These are phyloP conservation scores for Volvariella volvacea DNA, from an alignment of 1,284 basidiomycete genomes.

Conservation along the genomic window DNA sequence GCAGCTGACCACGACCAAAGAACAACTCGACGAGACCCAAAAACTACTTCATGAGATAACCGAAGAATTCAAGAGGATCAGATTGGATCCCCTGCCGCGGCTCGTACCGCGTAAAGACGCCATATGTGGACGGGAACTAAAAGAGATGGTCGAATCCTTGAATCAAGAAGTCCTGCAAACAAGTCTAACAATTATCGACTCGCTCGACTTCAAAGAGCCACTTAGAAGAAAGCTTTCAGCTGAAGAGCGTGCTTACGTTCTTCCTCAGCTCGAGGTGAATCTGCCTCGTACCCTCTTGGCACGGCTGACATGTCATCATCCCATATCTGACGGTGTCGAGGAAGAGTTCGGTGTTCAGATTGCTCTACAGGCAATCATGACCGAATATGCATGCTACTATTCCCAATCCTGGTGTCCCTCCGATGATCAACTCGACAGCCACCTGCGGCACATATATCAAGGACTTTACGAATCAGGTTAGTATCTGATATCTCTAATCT, in stretches of 20 bases:
- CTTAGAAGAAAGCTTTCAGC: constrained; percentile 11
- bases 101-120: constrained; percentile 41
- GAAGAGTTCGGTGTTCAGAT: too few species aligned
- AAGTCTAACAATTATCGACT: constrained; percentile 39
- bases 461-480: too few species aligned
- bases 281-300: too few species aligned
- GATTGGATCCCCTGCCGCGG: constrained; percentile 33
- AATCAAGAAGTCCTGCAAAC: constrained; percentile 46
- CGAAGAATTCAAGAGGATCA: constrained; percentile 31
- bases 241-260: constrained; percentile 7
- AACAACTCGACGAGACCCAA: constrained; percentile 21
- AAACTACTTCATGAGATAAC: constrained; percentile 33
- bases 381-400: too few species aligned
- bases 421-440: too few species aligned
- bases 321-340: too few species aligned
- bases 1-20: constrained; percentile 9
- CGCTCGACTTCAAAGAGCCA: constrained; percentile 27
- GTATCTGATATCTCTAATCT: too few species aligned
- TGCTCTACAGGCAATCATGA: too few species aligned
- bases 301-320: too few species aligned
- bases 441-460: too few species aligned
- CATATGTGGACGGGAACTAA: constrained; percentile 40
- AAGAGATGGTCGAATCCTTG: constrained; percentile 34
- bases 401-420: too few species aligned
- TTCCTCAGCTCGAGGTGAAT: too few species aligned